phyloP scores from a whole-genome alignment of 805 yeast species.

The Wickerhamomyces tratensis region DNA sequence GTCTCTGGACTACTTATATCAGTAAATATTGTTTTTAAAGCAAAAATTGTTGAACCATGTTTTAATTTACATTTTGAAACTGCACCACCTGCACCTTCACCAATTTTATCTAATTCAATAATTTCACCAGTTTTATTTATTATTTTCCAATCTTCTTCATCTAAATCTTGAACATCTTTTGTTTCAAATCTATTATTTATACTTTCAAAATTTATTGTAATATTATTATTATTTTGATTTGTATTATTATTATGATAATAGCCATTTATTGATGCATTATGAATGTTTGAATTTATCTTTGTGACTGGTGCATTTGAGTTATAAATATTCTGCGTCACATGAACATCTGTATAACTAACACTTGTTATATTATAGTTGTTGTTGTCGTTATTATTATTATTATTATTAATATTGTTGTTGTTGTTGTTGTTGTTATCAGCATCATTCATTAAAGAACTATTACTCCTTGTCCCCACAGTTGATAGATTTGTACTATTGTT shows the following conservation, averaged over 20 bases:
- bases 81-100: slow-evolving; percentile 93
- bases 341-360: too few species aligned
- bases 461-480: slow-evolving; percentile 3
- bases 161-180: slow-evolving; percentile 43
- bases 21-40: slow-evolving; percentile 52
- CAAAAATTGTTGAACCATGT: slow-evolving; percentile 60
- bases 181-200: not conserved
- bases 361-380: not conserved
- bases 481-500: slow-evolving; percentile 9
- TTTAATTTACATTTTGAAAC: slow-evolving; percentile 70
- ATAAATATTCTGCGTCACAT: too few species aligned
- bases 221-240: not conserved
- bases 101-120: slow-evolving; percentile 59
- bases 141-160: slow-evolving; percentile 67
- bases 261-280: not conserved
- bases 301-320: not conserved
- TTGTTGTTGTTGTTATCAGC: too few species aligned
- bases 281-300: slow-evolving; percentile 6
- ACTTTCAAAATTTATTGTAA: not conserved
- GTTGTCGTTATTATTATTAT: not conserved
- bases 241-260: not conserved
- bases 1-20: slow-evolving; percentile 57
- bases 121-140: slow-evolving; percentile 53
- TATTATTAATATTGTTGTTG: not conserved
- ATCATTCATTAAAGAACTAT: too few species aligned